Base-by-base conservation (phyloP, 176 grass and related monocot genomes). In the Themeda triandra region DNA sequence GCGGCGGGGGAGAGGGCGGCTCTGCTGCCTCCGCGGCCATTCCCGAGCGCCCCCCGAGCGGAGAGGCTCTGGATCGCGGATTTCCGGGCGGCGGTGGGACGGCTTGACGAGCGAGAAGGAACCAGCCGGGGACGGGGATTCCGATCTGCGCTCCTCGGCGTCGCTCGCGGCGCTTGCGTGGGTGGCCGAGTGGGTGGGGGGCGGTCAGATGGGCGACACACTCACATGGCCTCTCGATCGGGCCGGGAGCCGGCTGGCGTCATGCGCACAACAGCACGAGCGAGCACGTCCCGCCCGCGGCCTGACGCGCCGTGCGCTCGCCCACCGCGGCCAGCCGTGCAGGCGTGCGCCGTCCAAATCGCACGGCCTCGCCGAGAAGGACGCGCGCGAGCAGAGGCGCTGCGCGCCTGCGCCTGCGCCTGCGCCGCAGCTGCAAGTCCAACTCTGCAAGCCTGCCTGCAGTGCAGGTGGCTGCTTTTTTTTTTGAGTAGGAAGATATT, bases 181-280 rank as follows among this genome's bases (percentile, higher is more conserved):
- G 63, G 78, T 80, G 63, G 63, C 19, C 44, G 44, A 36, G 82
- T 60, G 82, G 69, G 76, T 24, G 56, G 56, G 56, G 82, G 67
- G 27, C 67, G 71, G 79, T 82, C 86, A 68, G 80, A 45, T 51
- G 40, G 80, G 78, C 67, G 81, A 79, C 87, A 74, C 62, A 0
- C 83, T 80, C 87, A 85, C 87, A 80, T 89, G 87, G 76, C 33
- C 75, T 41, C 64, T 70, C 35, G 58, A 37, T 24, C 70, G 10
- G 78, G 63, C 30, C 29, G 21, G 30, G 42, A 63, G 36, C 29
- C 3, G 4, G 80, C 68, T 74, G 68, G 78, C 81, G 81, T 80
- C 81, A 84, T 59, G 58, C 41, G 27, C 81, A 69, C 71, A 39
- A 44, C 71, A 8, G 60, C 30, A 19, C 63, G 41, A 32, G 28